phyloP scores from a whole-genome alignment of 1,139 yeast species.

The Pichiaceae sp. region DNA sequence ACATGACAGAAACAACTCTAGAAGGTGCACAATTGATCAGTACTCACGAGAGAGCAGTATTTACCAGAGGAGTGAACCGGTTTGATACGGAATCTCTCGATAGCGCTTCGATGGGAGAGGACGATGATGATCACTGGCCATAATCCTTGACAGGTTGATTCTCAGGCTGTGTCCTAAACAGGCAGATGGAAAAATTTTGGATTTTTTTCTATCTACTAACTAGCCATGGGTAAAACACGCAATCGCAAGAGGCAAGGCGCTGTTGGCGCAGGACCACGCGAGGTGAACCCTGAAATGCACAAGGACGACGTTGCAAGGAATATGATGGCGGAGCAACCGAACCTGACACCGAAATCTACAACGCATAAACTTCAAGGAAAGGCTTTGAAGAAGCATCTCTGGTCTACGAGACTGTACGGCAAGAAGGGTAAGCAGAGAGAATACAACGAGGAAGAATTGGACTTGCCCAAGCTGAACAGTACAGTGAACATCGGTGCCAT shows the following conservation, averaged over 20 bases:
- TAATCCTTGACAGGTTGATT: background rate
- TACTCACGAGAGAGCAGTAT: background rate
- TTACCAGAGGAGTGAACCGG: background rate
- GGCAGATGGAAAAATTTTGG: slow-evolving; percentile 1
- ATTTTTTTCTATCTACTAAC: slow-evolving; percentile 1
- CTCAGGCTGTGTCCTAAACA: background rate
- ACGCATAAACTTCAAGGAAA: slow-evolving; percentile 43
- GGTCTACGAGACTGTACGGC: slow-evolving; percentile 59
- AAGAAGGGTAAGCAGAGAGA: slow-evolving; percentile 53
- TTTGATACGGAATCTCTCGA: slow-evolving; percentile 3
- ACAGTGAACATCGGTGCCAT: slow-evolving; percentile 84
- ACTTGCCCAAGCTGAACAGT: slow-evolving; percentile 70
- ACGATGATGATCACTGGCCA: slow-evolving; percentile 2
- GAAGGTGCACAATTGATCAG: background rate
- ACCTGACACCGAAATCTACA: slow-evolving; percentile 51
- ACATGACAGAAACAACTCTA: background rate
- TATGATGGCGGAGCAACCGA: slow-evolving; percentile 52
- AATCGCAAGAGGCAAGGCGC: background rate
- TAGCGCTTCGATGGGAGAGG: slow-evolving; percentile 5
- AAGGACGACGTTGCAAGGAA: slow-evolving; percentile 61
- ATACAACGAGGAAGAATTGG: slow-evolving; percentile 70
- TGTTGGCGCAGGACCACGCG: slow-evolving; percentile 23
- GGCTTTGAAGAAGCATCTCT: slow-evolving; percentile 57
- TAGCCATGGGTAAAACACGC: background rate
- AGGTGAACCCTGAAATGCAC: slow-evolving; percentile 58